Percentiles rank a stretch among this genome's conserved stretches.
These are phyloP conservation scores for Annona squamosa DNA, from an alignment of 164 flowering plant genomes.

Conservation along the genomic window DNA sequence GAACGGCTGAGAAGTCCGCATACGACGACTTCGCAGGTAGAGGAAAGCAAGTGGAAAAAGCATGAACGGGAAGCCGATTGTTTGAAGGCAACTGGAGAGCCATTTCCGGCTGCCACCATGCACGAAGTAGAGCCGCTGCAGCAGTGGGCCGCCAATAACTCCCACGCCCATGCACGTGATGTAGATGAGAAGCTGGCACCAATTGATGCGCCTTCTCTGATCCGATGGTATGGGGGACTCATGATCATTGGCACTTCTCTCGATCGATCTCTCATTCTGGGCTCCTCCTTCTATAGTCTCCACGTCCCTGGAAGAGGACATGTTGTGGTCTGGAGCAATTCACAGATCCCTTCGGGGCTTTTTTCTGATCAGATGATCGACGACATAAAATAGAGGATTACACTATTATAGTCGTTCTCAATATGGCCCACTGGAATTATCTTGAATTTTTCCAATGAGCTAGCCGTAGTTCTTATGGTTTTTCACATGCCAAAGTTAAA, in stretches of 20 bases:
- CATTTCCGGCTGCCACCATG: constrained; percentile 29
- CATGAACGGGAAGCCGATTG: constrained; percentile 19
- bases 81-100: constrained; percentile 22
- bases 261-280: background rate
- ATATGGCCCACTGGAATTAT: too few relatives aligned
- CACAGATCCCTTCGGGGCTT: too few relatives aligned
- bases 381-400: too few relatives aligned
- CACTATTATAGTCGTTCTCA: too few relatives aligned
- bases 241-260: background rate
- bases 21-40: constrained; percentile 9
- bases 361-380: too few relatives aligned
- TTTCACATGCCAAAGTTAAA: too few relatives aligned
- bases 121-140: constrained; percentile 20
- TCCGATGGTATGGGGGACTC: background rate
- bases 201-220: constrained; percentile 6
- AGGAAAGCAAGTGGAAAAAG: constrained; percentile 13
- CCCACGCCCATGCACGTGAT: constrained; percentile 16
- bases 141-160: constrained; percentile 15
- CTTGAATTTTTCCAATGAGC: too few relatives aligned
- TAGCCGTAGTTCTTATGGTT: too few relatives aligned
- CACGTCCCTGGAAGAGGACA: background rate
- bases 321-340: too few relatives aligned
- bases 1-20: background rate
- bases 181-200: constrained; percentile 6
- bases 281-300: background rate